Evolutionary conservation across 139 green algal species (phyloP).

Genomic region (Chlorella sorokiniana): DNA sequence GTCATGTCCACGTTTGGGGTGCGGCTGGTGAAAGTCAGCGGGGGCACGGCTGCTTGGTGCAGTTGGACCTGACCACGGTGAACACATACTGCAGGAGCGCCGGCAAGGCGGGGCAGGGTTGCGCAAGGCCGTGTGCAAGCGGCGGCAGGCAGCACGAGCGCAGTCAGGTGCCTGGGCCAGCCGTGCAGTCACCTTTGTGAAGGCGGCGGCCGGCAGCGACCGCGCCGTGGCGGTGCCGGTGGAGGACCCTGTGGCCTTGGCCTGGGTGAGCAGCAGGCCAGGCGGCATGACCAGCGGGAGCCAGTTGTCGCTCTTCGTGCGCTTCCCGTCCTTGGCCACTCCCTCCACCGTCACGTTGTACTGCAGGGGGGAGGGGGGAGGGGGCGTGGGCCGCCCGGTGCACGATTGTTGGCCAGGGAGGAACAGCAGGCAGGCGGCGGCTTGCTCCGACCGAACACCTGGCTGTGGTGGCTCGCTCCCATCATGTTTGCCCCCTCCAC

Average conservation of each 20-base stretch:
- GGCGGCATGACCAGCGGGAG: neutral
- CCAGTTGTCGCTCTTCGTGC: neutral
- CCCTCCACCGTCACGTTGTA: slow-evolving; percentile 17
- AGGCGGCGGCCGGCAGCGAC: neutral
- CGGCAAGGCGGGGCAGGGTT: neutral
- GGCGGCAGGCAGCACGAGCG: too few relatives aligned
- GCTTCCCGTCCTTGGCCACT: neutral
- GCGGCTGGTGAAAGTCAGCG: neutral
- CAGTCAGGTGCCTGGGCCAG: too few relatives aligned
- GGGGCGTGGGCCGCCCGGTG: too few relatives aligned
- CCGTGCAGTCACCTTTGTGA: neutral
- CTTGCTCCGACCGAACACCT: too few relatives aligned
- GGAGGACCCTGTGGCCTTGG: neutral
- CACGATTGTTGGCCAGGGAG: too few relatives aligned
- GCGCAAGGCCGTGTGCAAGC: neutral
- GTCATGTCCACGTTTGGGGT: neutral
- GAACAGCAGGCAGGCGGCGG: too few relatives aligned
- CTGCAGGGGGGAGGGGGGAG: neutral
- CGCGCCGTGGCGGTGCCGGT: neutral
- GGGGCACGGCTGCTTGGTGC: neutral
- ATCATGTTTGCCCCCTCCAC: too few relatives aligned
- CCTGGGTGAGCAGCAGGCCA: neutral
- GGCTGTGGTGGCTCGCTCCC: too few relatives aligned
- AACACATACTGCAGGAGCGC: neutral
- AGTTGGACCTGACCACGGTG: neutral